A percentile compares a stretch with the other conserved stretches of the same genome.
These are phyloP conservation scores for Cucurbitaria berberidis DNA, from an alignment of 2,329 filamentous ascomycete species.

Conservation along the genomic window DNA sequence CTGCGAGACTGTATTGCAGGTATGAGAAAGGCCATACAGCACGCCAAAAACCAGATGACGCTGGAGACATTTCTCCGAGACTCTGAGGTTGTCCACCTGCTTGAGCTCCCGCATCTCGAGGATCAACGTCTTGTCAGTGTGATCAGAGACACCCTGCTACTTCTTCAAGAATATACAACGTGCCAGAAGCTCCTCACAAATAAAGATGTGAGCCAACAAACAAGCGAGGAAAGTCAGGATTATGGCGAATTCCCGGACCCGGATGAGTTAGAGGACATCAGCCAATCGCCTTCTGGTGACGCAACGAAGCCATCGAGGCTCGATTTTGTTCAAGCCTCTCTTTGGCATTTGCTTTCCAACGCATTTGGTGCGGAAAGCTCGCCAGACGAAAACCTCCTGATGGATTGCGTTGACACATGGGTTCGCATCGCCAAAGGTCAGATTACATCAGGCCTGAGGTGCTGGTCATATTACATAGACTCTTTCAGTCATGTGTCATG, in stretches of 20 bases:
- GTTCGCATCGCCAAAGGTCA: constrained; percentile 55
- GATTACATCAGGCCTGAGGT: constrained; percentile 52
- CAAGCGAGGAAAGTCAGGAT: constrained; percentile 68
- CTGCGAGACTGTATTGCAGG: constrained; percentile 60
- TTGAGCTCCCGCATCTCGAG: constrained; percentile 61
- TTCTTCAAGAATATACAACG: constrained; percentile 52
- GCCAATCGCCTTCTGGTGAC: constrained; percentile 10
- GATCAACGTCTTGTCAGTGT: constrained; percentile 52
- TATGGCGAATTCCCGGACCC: constrained; percentile 66
- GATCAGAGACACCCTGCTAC: constrained; percentile 57
- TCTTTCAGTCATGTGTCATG: constrained; percentile 60
- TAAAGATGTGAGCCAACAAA: constrained; percentile 40
- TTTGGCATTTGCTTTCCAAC: constrained; percentile 64
- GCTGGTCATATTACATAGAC: constrained; percentile 64
- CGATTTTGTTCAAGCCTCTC: constrained; percentile 54
- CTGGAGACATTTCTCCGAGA: constrained; percentile 54
- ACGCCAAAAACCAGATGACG: constrained; percentile 49
- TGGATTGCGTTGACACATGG: constrained; percentile 63
- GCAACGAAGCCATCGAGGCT: constrained; percentile 27
- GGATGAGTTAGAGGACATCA: constrained; percentile 52
- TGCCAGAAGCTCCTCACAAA: constrained; percentile 13
- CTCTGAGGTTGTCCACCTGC: constrained; percentile 53
- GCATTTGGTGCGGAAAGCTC: constrained; percentile 65
- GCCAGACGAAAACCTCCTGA: constrained; percentile 60
- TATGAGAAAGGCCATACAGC: constrained; percentile 57